Base-by-base conservation (phyloP, 2,329 filamentous ascomycete species). In the Emergomyces orientalis region DNA sequence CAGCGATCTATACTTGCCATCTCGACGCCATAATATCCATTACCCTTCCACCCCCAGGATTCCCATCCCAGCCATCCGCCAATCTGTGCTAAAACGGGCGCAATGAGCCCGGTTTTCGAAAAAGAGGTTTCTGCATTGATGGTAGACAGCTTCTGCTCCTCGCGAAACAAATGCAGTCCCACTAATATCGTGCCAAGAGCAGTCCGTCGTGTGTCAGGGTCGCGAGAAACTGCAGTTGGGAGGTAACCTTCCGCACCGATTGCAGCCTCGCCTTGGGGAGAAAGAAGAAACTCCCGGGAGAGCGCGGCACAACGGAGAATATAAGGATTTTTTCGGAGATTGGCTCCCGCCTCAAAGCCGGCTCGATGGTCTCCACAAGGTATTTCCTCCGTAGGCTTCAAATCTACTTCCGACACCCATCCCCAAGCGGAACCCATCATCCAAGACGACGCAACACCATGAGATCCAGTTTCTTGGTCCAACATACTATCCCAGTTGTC, bases 121-220 rank as follows among this genome's bases (percentile, higher is more conserved):
- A 71, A 74, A 13, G 79, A 75, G n/a, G 76, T 72, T 65, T 83
- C 80, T n/a, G 77, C 75, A 54, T 80, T 79, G 62, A 79, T 76
- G 3, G 87, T 83, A 65, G 90, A 85, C 1, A 99, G 82, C 71
- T 96, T 97, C 65, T 89, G 82, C 72, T 99, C 94, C 73, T 99
- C 93, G 0, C 89, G 82, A n/a, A 96, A 79, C 2, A 97, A 80
- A 76, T 99, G 94, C 14, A 99, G 79, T 0, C 85, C 88, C 47
- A 87, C 79, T 66, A 95, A 79, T 45, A 93, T 82, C 60, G 89
- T 81, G 70, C 89, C 84, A 71, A 88, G 78, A 41, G 88, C 81
- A 62, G 86, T 86, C 62, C 83, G 80, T 52, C 86, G 82, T 59
- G 81, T 80, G 63, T 84, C 83, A 60, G 78, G 76, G 45, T 82